Evolutionary conservation across 352 stramenopile genomes (phyloP), one percentile per base, ranked within the genome.

Genomic region (Phytopythium oedochilum): DNA sequence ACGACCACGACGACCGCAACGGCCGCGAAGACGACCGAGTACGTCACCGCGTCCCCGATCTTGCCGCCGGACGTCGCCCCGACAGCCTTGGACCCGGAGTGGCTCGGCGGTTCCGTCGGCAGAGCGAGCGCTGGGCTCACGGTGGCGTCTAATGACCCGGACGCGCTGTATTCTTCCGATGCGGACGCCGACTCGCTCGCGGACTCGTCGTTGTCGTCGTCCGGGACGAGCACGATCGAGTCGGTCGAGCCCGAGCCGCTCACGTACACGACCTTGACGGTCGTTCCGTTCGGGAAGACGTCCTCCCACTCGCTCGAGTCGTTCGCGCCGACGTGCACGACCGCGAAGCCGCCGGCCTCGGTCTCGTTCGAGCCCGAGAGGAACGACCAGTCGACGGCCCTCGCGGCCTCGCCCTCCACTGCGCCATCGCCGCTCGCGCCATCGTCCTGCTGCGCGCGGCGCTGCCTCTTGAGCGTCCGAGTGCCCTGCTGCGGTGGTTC

Each of bases 261-360:
- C 57, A 61, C 29, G 55, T 79, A 77, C 20, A 73, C 39, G 66
- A 84, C 73, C 36, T 64, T 68, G 31, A 74, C 71, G 10, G 59
- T 79, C n/a, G 66, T 64, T 22, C 65, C 66, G 39, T 78, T 81
- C 31, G 57, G 43, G 38, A 84, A 61, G 40, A 75, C 31, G 0
- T 68, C 43, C 14, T 64, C 64, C 71, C 73, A 84, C 54, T 66
- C 61, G 44, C 64, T 44, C 11, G 59, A 59, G 18, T 59, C 44
- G 25, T 68, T 75, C 22, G 64, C 48, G 32, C 64, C 65, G 45
- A 81, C 67, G 44, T 71, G 68, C 10, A 71, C 66, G 25, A 66
- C 50, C 18, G 57, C 64, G 18, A 54, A 69, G 23, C 49, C 46
- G 31, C 69, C 70, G 29, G 66, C 52, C 43, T 36, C 73, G 23